Evolutionary conservation across 192 early-diverging fungal genomes (phyloP).

Genomic region (Entomortierella beljakovae): DNA sequence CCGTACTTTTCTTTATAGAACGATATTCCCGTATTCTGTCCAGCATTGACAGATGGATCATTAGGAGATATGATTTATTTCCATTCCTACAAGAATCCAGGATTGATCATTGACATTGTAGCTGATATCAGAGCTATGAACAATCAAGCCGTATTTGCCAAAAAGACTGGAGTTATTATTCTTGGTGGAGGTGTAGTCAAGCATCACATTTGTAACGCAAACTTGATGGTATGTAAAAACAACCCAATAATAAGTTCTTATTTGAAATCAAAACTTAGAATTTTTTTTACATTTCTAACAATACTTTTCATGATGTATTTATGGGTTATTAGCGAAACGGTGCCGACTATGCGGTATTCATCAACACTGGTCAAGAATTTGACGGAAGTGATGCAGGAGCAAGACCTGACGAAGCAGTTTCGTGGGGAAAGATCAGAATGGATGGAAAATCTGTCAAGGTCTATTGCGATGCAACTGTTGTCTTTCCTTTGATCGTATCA

Average conservation of each 20-base stretch:
- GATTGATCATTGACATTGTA: conserved; percentile 93
- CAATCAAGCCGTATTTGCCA: conserved; percentile 93
- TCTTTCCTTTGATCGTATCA: conserved; percentile 95
- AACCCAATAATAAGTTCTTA: background rate
- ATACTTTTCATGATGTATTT: too few relatives aligned
- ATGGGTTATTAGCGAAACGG: conserved; percentile 82
- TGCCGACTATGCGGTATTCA: conserved; percentile 94
- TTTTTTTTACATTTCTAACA: background rate
- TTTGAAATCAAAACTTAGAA: background rate
- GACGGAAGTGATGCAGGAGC: conserved; percentile 99
- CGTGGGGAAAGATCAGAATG: conserved; percentile 96
- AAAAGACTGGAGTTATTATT: conserved; percentile 97
- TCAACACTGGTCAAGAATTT: conserved; percentile 99
- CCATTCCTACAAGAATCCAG: conserved; percentile 96
- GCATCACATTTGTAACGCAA: conserved; percentile 99
- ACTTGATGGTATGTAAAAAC: conserved; percentile 82
- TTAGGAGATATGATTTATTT: conserved; percentile 99
- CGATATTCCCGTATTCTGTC: conserved; percentile 97
- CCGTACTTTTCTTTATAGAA: conserved; percentile 65
- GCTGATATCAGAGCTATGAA: conserved; percentile 93
- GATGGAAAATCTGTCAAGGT: conserved; percentile 91
- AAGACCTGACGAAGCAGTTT: conserved; percentile 96
- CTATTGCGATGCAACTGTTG: conserved; percentile 91
- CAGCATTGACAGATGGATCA: conserved; percentile 97
- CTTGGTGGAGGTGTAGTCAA: conserved; percentile 97